These are phyloP conservation scores for Rhodosorus marinus DNA, from an alignment of 23 red algal species.

Conservation along the genomic window DNA sequence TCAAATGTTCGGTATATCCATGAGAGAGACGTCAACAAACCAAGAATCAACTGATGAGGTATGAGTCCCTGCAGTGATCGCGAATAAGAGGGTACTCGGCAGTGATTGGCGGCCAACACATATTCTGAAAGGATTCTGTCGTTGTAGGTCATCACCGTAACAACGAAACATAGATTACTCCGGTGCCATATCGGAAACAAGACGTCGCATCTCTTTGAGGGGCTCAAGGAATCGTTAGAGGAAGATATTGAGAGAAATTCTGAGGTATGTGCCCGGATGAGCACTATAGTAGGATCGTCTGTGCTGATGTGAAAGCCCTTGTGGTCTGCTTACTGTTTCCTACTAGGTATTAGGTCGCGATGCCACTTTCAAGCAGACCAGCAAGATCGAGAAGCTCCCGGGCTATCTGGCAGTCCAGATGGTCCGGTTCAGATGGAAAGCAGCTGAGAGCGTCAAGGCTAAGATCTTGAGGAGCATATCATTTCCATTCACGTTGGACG, in stretches of 20 bases:
- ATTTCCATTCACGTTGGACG: constrained; percentile 60
- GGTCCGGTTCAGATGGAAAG: constrained; percentile 99
- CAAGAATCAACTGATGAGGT: too few species aligned
- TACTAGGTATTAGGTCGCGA: constrained; percentile 6
- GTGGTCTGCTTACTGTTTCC: too few species aligned
- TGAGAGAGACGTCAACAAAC: too few species aligned
- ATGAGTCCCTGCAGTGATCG: too few species aligned
- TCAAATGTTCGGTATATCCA: too few species aligned
- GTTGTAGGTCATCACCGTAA: constrained; percentile 12
- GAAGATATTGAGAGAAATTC: constrained; percentile 60
- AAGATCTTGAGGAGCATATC: constrained; percentile 87
- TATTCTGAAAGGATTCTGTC: too few species aligned
- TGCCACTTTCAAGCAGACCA: constrained; percentile 35
- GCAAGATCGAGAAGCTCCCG: constrained; percentile 45
- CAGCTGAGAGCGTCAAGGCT: constrained; percentile 73
- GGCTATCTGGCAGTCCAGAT: constrained; percentile 77
- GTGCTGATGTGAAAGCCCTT: too few species aligned
- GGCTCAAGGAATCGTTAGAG: constrained; percentile 50
- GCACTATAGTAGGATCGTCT: too few species aligned
- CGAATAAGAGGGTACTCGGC: too few species aligned
- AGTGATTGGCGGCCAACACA: too few species aligned
- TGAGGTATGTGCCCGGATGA: too few species aligned
- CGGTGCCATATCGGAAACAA: constrained; percentile 69
- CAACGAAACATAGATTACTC: constrained; percentile 30
- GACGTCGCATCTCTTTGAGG: constrained; percentile 58